A percentile compares a stretch with the other conserved stretches of the same genome.
These are phyloP conservation scores for Fraxinus anomala DNA, from an alignment of 257 asterid genomes.

Conservation along the genomic window DNA sequence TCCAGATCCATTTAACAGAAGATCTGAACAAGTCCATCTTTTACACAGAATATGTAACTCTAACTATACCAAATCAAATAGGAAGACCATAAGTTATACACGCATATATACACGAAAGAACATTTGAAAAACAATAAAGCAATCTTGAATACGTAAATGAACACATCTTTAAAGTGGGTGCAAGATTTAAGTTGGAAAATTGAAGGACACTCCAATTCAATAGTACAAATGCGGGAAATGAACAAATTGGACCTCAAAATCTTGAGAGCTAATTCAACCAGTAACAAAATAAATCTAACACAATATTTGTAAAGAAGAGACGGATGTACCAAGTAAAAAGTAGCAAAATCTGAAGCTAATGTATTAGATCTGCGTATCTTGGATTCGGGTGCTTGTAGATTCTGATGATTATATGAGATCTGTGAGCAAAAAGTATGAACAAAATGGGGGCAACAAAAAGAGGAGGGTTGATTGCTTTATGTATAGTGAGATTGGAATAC, in stretches of 20 bases:
- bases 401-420: constrained; percentile 12
- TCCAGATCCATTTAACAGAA: neutral
- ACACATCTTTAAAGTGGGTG: neutral
- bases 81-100: neutral
- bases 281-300: neutral
- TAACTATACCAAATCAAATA: neutral
- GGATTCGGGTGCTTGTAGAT: neutral
- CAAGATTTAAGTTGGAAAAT: neutral
- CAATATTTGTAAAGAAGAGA: neutral
- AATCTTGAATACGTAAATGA: neutral
- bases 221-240: neutral
- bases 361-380: neutral
- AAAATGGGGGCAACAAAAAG: constrained; percentile 26
- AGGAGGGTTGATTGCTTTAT: constrained; percentile 24
- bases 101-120: neutral
- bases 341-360: neutral
- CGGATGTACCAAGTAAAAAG: neutral
- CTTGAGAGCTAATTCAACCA: neutral
- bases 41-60: neutral
- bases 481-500: neutral
- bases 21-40: neutral
- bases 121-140: neutral
- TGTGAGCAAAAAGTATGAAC: constrained; percentile 10
- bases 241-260: neutral
- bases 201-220: neutral